phyloP scores from a whole-genome alignment of 1,284 basidiomycete species.

The Sanghuangporus sanghuang region DNA sequence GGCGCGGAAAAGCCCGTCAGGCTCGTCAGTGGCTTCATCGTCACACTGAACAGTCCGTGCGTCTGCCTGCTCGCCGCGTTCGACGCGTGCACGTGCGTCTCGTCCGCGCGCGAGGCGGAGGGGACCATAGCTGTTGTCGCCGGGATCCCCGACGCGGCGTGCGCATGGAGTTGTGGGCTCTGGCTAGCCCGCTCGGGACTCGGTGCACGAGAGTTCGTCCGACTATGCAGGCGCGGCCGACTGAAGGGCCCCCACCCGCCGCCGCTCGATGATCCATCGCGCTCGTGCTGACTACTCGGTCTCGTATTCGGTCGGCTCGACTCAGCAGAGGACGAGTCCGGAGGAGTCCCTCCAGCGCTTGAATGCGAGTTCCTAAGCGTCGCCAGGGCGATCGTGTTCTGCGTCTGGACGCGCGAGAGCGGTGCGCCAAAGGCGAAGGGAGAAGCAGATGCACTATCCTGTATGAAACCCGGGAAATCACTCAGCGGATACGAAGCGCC shows the following conservation, averaged over 20 bases:
- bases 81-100: conserved; percentile 48
- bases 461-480: conserved; percentile 19
- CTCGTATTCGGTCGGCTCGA: conserved; percentile 30
- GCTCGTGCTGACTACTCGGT: conserved; percentile 26
- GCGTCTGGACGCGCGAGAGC: conserved; percentile 1
- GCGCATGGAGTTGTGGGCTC: conserved; percentile 22
- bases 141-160: background rate
- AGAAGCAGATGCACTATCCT: background rate
- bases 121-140: conserved; percentile 25
- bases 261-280: background rate
- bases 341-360: conserved; percentile 1
- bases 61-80: conserved; percentile 44
- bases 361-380: background rate
- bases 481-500: conserved; percentile 27
- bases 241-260: conserved; percentile 29
- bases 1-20: conserved; percentile 33
- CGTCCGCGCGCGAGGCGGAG: conserved; percentile 25
- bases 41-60: conserved; percentile 49
- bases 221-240: conserved; percentile 35
- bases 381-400: background rate
- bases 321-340: conserved; percentile 6
- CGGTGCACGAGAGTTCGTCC: conserved; percentile 26
- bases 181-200: conserved; percentile 32
- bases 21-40: conserved; percentile 57
- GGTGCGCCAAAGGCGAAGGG: background rate